phyloP scores from a whole-genome alignment of 1,139 yeast species.

The Yueomyces sp. region DNA sequence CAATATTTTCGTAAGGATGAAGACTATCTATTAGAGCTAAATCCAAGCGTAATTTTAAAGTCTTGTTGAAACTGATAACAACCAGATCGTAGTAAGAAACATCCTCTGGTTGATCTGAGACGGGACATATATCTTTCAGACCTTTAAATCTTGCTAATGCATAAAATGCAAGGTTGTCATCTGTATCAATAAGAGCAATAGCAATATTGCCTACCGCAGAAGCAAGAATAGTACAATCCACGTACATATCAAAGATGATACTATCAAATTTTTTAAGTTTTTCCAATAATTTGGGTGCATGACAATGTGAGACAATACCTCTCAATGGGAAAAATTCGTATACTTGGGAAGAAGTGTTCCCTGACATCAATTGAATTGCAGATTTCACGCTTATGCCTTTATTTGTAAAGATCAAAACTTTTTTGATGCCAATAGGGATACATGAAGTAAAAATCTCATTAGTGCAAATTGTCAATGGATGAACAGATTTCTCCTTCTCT shows the following conservation, averaged over 20 bases:
- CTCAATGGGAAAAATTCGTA: slow-evolving; percentile 6
- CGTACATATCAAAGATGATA: slow-evolving; percentile 4
- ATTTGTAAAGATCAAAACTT: slow-evolving; percentile 7
- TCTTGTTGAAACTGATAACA: slow-evolving; percentile 15
- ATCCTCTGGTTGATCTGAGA: slow-evolving; percentile 1
- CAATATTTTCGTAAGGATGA: slow-evolving; percentile 1
- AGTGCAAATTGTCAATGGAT: slow-evolving; percentile 13
- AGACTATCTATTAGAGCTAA: slow-evolving; percentile 4
- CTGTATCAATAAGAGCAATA: slow-evolving; percentile 7
- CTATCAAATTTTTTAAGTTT: slow-evolving; percentile 5
- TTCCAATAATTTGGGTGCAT: slow-evolving; percentile 10
- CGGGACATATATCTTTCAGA: slow-evolving; percentile 8
- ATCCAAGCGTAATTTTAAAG: slow-evolving; percentile 9
- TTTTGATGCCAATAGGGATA: slow-evolving; percentile 12
- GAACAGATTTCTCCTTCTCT: slow-evolving; percentile 11
- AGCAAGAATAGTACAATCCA: slow-evolving; percentile 10
- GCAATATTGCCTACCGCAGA: slow-evolving; percentile 14
- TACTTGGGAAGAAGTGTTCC: slow-evolving; percentile 11
- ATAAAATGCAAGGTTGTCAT: slow-evolving; percentile 7
- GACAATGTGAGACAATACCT: slow-evolving; percentile 11
- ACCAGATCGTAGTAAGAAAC: slow-evolving; percentile 7
- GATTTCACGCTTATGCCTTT: slow-evolving; percentile 10
- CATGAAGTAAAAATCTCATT: slow-evolving; percentile 8
- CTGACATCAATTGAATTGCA: slow-evolving; percentile 20
- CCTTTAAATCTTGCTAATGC: slow-evolving; percentile 20